Evolutionary conservation across 371 early-diverging fungal genomes (phyloP).

Genomic region (Apophysomyces trapeziformis): DNA sequence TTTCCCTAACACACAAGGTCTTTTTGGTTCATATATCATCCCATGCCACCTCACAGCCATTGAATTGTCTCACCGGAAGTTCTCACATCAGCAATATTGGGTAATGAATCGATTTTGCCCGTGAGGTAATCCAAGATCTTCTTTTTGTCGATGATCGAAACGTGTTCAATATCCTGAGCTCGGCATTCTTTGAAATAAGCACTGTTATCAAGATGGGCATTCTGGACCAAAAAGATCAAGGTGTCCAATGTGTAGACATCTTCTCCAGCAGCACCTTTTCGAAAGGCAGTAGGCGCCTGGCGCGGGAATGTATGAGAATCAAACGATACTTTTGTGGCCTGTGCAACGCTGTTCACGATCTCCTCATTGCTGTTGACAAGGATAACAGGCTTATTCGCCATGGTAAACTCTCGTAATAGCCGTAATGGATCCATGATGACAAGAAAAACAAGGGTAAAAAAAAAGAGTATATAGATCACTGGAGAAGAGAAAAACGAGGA

Average conservation of each 20-base stretch:
- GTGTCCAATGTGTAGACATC: constrained; percentile 78
- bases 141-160: constrained; percentile 75
- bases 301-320: constrained; percentile 58
- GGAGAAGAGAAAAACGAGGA: not conserved
- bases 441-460: not conserved
- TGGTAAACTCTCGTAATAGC: constrained; percentile 66
- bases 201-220: constrained; percentile 68
- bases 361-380: constrained; percentile 50
- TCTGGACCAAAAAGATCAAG: constrained; percentile 73
- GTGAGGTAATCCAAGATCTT: constrained; percentile 77
- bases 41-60: not conserved
- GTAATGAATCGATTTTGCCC: constrained; percentile 60
- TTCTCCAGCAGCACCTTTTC: constrained; percentile 50
- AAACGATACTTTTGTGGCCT: constrained; percentile 63
- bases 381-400: constrained; percentile 56
- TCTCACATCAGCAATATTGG: constrained; percentile 36
- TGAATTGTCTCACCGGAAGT: constrained; percentile 13
- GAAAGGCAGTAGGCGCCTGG: constrained; percentile 62
- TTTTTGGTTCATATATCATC: not conserved
- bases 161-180: constrained; percentile 62
- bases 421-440: constrained; percentile 44
- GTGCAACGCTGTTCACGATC: constrained; percentile 55
- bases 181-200: constrained; percentile 74
- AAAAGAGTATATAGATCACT: not conserved
- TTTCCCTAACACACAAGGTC: constrained; percentile 25